A percentile compares a stretch with the other conserved stretches of the same genome.
Evolutionary conservation across 306 rosid genomes (phyloP).

Genomic region (Cyamopsis tetragonoloba): DNA sequence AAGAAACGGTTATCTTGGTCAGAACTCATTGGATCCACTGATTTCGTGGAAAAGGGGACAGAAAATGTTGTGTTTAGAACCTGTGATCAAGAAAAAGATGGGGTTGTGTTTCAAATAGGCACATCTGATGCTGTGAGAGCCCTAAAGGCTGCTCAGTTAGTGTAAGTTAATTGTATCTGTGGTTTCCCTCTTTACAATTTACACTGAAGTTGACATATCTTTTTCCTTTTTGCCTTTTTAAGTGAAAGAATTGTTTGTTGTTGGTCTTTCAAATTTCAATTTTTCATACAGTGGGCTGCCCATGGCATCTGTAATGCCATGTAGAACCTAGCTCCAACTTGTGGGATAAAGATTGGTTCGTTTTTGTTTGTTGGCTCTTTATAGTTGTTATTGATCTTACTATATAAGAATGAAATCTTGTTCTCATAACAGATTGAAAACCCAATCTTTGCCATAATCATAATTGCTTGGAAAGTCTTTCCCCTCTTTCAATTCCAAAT

Average conservation of each 20-base stretch:
- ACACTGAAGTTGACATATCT: background rate
- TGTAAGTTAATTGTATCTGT: constrained; percentile 49
- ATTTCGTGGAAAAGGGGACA: constrained; percentile 86
- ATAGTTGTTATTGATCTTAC: background rate
- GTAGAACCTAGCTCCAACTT: background rate
- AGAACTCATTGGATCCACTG: constrained; percentile 60
- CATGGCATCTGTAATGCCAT: background rate
- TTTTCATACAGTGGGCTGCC: background rate
- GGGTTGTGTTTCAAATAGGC: constrained; percentile 86
- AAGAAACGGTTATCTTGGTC: background rate
- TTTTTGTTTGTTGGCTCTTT: constrained; percentile 4
- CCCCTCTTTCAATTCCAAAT: background rate
- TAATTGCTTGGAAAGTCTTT: background rate
- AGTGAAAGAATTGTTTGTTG: background rate
- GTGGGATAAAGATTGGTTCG: background rate
- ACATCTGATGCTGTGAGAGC: constrained; percentile 86
- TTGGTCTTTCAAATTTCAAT: background rate
- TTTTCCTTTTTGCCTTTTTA: background rate
- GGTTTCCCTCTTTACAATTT: background rate
- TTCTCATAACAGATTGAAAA: background rate
- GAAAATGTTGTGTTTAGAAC: constrained; percentile 78
- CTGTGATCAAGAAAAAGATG: constrained; percentile 62
- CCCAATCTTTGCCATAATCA: constrained; percentile 2
- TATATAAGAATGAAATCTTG: background rate
- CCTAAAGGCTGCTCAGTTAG: constrained; percentile 68